Conservation (phyloP, 2,329 filamentous ascomycete genomes). For the Aureobasidium sp. region DNA sequence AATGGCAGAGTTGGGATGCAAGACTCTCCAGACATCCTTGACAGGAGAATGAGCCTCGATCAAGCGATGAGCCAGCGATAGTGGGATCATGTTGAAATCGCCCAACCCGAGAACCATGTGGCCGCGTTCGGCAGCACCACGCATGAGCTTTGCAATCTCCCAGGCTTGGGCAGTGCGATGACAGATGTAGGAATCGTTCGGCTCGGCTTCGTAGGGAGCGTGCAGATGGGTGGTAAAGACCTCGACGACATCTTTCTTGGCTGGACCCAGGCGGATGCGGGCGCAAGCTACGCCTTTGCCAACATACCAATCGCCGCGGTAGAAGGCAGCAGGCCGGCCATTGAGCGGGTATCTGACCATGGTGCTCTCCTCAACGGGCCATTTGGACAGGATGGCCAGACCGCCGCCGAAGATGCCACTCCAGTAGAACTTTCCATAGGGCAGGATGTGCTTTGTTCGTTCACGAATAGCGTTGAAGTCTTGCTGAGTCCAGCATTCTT, state of each 20-base stretch:
- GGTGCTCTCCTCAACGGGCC: conserved; percentile 83
- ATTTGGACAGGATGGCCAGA: conserved; percentile 79
- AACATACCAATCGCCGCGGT: conserved; percentile 90
- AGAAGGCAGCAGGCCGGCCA: conserved; percentile 88
- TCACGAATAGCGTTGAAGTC: conserved; percentile 75
- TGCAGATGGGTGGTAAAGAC: conserved; percentile 94
- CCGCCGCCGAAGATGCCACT: conserved; percentile 85
- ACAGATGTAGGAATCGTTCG: conserved; percentile 77
- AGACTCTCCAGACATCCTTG: conserved; percentile 73
- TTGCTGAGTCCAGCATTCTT: conserved; percentile 87
- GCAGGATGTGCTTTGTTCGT: conserved; percentile 65
- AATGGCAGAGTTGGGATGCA: conserved; percentile 77
- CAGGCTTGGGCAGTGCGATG: conserved; percentile 90
- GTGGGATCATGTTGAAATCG: conserved; percentile 95
- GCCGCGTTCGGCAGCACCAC: conserved; percentile 69
- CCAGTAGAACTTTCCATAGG: conserved; percentile 88
- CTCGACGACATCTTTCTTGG: conserved; percentile 62
- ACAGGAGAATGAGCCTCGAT: conserved; percentile 73
- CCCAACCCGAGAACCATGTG: conserved; percentile 80
- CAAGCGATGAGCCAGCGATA: conserved; percentile 74
- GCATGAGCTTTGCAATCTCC: conserved; percentile 86
- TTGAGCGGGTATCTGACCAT: conserved; percentile 89
- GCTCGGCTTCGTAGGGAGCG: conserved; percentile 75
- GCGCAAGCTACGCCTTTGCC: conserved; percentile 90
- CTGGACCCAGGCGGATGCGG: conserved; percentile 63